Percentiles rank a stretch among this genome's conserved stretches.
Evolutionary conservation across 352 stramenopile species (phyloP).

Genomic region (Globisporangium radiosum): DNA sequence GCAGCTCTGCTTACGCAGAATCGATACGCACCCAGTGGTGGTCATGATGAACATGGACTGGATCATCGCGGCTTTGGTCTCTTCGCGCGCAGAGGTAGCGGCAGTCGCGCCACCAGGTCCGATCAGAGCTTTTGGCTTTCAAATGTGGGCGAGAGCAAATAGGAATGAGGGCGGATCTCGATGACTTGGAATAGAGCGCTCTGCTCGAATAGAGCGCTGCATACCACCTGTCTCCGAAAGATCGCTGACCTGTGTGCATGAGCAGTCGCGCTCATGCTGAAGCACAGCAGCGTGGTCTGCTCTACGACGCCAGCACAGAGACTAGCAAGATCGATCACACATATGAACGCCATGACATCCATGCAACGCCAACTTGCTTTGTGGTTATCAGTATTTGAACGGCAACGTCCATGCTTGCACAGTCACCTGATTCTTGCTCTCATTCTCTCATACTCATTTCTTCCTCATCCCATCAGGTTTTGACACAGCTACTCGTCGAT

Average conservation of each 20-base stretch:
- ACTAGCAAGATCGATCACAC: no score
- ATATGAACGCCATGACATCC: no score
- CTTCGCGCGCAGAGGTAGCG: not conserved
- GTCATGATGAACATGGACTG: slow-evolving; percentile 97
- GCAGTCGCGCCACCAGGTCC: not conserved
- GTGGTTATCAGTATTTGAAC: no score
- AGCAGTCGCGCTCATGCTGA: not conserved
- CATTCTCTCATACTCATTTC: no score
- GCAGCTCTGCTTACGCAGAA: not conserved
- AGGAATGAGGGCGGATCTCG: not conserved
- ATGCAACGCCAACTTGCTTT: no score
- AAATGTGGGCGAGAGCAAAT: not conserved
- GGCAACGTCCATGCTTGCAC: no score
- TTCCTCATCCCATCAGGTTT: no score
- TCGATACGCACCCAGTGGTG: slow-evolving; percentile 67
- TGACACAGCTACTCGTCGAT: slow-evolving; percentile 5
- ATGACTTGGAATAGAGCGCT: not conserved
- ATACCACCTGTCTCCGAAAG: not conserved
- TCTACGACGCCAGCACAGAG: no score
- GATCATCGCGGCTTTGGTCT: slow-evolving; percentile 77
- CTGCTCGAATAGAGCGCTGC: not conserved
- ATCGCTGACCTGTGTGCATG: not conserved
- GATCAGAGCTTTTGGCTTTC: not conserved
- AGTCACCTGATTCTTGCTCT: no score
- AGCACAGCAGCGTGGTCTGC: no score